Evolutionary conservation across 139 green algal genomes (phyloP).

Genomic region (Chlorella ohadii): DNA sequence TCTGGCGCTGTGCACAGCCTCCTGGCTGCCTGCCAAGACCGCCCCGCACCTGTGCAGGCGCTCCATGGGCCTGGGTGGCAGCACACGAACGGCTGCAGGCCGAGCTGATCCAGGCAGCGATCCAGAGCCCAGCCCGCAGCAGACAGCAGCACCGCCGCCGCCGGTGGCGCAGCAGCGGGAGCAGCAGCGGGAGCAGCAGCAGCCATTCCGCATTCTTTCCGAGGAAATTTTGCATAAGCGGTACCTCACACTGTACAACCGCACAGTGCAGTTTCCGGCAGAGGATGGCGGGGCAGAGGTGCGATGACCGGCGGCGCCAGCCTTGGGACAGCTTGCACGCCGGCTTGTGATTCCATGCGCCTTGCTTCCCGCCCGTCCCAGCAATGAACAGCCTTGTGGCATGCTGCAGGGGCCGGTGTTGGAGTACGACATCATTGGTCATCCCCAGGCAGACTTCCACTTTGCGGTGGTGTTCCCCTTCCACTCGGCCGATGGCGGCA

Average conservation of each 20-base stretch:
- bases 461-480: conserved; percentile 80
- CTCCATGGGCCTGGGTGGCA: too few species aligned
- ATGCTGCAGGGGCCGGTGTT: conserved; percentile 48
- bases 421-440: conserved; percentile 84
- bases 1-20: too few species aligned
- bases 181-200: not conserved
- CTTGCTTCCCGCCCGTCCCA: too few species aligned
- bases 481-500: conserved; percentile 52
- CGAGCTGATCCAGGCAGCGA: too few species aligned
- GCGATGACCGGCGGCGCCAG: not conserved
- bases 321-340: too few species aligned
- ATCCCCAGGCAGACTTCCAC: conserved; percentile 72
- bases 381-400: too few species aligned
- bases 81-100: too few species aligned
- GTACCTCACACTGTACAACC: conserved; percentile 74
- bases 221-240: conserved; percentile 55
- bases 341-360: too few species aligned
- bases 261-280: conserved; percentile 56
- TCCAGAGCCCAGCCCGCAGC: too few species aligned
- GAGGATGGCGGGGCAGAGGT: conserved; percentile 1
- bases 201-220: conserved; percentile 42
- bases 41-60: too few species aligned
- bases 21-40: too few species aligned
- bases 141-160: not conserved
- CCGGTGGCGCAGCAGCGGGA: not conserved